Conservation (phyloP, 164 flowering plant genomes). For the Hamamelis virginiana region DNA sequence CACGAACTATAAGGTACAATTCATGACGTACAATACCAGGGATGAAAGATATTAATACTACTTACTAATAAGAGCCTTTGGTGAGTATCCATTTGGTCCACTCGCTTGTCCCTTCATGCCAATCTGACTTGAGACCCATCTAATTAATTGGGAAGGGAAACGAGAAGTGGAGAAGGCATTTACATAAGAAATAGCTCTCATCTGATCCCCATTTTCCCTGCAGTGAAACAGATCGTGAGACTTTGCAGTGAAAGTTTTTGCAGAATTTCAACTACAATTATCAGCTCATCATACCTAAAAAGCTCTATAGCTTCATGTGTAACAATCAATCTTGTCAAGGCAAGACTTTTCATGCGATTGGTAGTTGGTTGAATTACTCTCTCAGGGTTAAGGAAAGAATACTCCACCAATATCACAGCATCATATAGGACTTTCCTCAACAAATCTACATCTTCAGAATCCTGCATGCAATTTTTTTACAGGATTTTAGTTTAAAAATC, state of each 20-base stretch:
- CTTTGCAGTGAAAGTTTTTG: background rate
- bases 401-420: slow-evolving; percentile 64
- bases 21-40: background rate
- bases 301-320: slow-evolving; percentile 50
- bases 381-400: slow-evolving; percentile 50
- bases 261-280: background rate
- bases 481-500: background rate
- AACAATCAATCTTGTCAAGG: slow-evolving; percentile 45
- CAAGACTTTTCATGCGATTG: slow-evolving; percentile 33
- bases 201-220: slow-evolving; percentile 57
- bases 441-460: slow-evolving; percentile 41
- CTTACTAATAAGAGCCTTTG: slow-evolving; percentile 64
- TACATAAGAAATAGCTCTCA: slow-evolving; percentile 45
- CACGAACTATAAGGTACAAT: background rate
- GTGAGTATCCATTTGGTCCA: slow-evolving; percentile 43
- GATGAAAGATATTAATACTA: background rate
- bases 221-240: slow-evolving; percentile 19
- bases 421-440: slow-evolving; percentile 58
- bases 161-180: slow-evolving; percentile 56
- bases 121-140: slow-evolving; percentile 35
- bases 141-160: slow-evolving; percentile 39
- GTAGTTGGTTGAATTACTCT: slow-evolving; percentile 25
- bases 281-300: slow-evolving; percentile 41
- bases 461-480: slow-evolving; percentile 31
- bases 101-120: slow-evolving; percentile 26